These are phyloP conservation scores for Ciborinia camelliae DNA, from an alignment of 2,329 filamentous ascomycete species.

Conservation along the genomic window DNA sequence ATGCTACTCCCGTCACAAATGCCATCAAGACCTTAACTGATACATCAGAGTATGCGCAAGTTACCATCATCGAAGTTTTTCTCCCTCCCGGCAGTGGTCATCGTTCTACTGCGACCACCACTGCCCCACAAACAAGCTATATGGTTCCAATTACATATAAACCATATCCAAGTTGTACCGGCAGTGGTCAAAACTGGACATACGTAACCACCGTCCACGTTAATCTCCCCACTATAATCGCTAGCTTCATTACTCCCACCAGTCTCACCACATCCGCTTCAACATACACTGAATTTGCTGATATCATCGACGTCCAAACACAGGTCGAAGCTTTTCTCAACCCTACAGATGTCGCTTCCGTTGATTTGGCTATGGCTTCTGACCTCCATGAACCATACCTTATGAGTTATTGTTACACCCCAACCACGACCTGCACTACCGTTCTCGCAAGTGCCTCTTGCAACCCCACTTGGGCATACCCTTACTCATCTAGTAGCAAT, in stretches of 20 bases:
- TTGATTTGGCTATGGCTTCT: background rate
- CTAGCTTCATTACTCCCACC: background rate
- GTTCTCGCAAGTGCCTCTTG: background rate
- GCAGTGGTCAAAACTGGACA: background rate
- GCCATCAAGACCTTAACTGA: background rate
- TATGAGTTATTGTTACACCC: background rate
- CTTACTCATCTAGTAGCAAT: background rate
- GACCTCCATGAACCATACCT: background rate
- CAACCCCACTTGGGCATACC: background rate
- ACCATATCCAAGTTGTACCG: background rate
- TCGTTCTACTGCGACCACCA: background rate
- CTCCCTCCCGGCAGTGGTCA: background rate
- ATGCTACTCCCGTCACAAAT: background rate
- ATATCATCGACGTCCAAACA: background rate
- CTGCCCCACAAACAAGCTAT: background rate
- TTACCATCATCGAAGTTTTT: background rate
- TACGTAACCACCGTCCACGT: conserved; percentile 1
- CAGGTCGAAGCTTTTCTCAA: background rate
- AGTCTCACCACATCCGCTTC: background rate
- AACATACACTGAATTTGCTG: background rate
- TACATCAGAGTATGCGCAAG: background rate
- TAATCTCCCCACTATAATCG: background rate
- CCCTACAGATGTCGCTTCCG: background rate
- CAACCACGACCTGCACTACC: background rate
- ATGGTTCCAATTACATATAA: background rate